Base-by-base conservation (phyloP, 257 asterid genomes). In the Galeopsis tetrahit region DNA sequence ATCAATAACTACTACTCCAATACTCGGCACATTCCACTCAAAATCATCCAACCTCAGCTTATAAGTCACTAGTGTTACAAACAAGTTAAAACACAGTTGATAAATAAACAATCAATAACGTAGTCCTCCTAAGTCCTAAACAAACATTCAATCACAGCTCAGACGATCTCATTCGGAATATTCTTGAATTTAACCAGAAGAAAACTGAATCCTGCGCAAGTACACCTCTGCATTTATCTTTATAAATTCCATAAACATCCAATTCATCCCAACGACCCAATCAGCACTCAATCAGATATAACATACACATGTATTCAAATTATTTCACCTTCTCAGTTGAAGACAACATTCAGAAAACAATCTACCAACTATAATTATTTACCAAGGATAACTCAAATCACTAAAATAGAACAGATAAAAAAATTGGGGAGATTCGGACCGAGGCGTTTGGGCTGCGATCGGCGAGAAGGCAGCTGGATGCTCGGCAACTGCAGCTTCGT, bases 401-500 rank as follows among this genome's bases (percentile, higher is more conserved):
- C 17, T 31, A 51, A 11, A 53, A 17, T 7, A 39, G 6, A 44
- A 1, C 49, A 31, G 33, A 52, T 52, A 14, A 6, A n/a, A 43
- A 43, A 32, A 7, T 32, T 14, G 1, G 2, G 60, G 59, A 60
- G 64, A 70, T 52, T 48, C 77, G 51, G 63, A 91, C 97, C 90
- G 77, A 94, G 80, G 76, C 96, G 94, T 68, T 74, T 89, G 79
- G 79, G 69, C 44, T 70, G 88, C 60, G 84, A 77, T 64, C 84
- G 86, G 66, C 91, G 91, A 80, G 83, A 63, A 8, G 85, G 90
- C 28, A 88, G 60, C 40, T 77, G 92, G 64, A 89, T 74, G 75
- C 70, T 62, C 38, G 82, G 82, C 40, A 82, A 72, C 53, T 80
- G 76, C 59, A 76, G 84, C 68, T 75, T 17, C 58, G 86, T 64